phyloP scores from a whole-genome alignment of 2,329 filamentous ascomycete species.

The Monilinia vaccinii-corymbosi region DNA sequence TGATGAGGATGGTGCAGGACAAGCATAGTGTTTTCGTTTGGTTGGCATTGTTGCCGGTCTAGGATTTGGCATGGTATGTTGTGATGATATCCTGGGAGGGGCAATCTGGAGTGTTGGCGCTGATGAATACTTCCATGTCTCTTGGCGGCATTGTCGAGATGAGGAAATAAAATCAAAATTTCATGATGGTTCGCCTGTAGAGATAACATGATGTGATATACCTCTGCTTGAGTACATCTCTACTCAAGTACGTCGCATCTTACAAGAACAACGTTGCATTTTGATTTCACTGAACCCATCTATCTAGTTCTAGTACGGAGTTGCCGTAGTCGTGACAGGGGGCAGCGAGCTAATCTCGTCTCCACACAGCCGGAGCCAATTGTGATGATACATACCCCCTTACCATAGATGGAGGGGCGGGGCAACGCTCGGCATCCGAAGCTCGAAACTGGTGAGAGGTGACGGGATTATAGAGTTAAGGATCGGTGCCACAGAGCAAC shows the following conservation, averaged over 20 bases:
- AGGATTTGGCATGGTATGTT: slow-evolving; percentile 4
- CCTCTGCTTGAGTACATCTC: no score
- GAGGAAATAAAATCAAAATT: not conserved
- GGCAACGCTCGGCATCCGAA: not conserved
- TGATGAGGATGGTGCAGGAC: slow-evolving; percentile 42
- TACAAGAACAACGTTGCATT: not conserved
- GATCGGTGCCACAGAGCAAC: no score
- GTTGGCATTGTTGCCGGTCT: not conserved
- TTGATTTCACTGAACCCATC: not conserved
- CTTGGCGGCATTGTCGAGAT: not conserved
- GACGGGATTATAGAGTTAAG: no score
- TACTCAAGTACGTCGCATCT: not conserved
- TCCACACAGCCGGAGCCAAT: not conserved
- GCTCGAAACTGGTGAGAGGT: not conserved
- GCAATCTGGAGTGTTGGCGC: slow-evolving; percentile 7
- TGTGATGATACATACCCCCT: not conserved
- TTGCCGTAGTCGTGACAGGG: not conserved
- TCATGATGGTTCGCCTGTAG: not conserved
- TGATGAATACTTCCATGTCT: not conserved
- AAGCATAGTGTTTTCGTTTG: slow-evolving; percentile 11
- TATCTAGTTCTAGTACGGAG: not conserved
- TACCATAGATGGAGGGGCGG: not conserved
- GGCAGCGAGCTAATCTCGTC: not conserved
- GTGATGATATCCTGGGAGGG: slow-evolving; percentile 13
- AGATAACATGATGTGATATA: not conserved